Evolutionary conservation across 176 grass and related monocot genomes (phyloP).

Genomic region (Zizania latifolia): DNA sequence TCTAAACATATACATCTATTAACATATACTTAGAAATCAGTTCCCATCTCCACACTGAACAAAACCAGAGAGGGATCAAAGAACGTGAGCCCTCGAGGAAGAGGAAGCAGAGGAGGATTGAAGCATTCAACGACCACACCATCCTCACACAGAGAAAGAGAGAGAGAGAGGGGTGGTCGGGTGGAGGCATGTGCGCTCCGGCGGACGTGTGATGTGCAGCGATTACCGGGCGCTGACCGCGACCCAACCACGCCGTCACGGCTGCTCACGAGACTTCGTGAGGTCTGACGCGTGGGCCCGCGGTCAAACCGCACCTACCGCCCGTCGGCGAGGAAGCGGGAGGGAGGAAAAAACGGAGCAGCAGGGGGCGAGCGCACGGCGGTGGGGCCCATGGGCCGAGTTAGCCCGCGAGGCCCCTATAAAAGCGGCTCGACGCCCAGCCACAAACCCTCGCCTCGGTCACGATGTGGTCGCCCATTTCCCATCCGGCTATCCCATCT

Average conservation of each 20-base stretch:
- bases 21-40: too few relatives aligned
- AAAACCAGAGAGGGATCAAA: slow-evolving; percentile 20
- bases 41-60: too few relatives aligned
- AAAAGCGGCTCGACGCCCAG: background rate
- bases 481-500: background rate
- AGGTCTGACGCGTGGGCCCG: background rate
- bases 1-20: too few relatives aligned
- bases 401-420: slow-evolving; percentile 18
- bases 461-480: slow-evolving; percentile 12
- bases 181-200: too few relatives aligned
- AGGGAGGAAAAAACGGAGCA: too few relatives aligned
- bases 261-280: too few relatives aligned
- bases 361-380: background rate
- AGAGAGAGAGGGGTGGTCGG: background rate
- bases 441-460: slow-evolving; percentile 30
- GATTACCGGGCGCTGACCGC: too few relatives aligned
- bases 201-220: too few relatives aligned
- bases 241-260: too few relatives aligned
- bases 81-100: slow-evolving; percentile 25
- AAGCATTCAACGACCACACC: slow-evolving; percentile 1
- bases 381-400: background rate
- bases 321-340: background rate
- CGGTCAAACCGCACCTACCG: slow-evolving; percentile 26
- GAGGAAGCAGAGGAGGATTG: background rate
- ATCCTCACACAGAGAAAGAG: background rate